Evolutionary conservation across 1,284 basidiomycete genomes (phyloP).

Genomic region (Puccinia novopanici): DNA sequence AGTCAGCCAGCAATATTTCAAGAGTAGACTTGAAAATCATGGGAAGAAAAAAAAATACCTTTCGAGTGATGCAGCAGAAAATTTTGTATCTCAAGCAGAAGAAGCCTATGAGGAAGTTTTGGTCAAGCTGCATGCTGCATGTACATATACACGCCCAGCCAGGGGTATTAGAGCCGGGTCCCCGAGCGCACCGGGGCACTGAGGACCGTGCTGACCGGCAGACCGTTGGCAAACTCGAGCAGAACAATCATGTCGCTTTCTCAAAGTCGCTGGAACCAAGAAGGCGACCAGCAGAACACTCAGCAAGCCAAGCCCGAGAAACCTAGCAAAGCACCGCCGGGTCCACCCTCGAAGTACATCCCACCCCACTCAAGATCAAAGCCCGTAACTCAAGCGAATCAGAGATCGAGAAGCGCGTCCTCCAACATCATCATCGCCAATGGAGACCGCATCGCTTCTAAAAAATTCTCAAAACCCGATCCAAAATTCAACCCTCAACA

Average conservation of each 20-base stretch:
- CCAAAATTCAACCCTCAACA: constrained; percentile 5
- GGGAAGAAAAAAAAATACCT: too few relatives aligned
- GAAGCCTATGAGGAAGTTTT: too few relatives aligned
- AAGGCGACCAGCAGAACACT: not conserved
- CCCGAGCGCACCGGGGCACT: too few relatives aligned
- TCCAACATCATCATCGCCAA: constrained; percentile 12
- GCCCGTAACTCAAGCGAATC: not conserved
- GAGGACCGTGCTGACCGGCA: not conserved
- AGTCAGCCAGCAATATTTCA: too few relatives aligned
- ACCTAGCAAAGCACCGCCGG: not conserved
- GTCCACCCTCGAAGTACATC: constrained; percentile 22
- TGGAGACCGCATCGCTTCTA: constrained; percentile 16
- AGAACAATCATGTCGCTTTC: constrained; percentile 4
- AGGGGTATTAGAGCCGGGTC: too few relatives aligned
- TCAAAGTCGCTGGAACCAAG: constrained; percentile 16
- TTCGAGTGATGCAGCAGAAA: too few relatives aligned
- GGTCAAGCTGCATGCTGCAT: too few relatives aligned
- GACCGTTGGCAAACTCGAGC: not conserved
- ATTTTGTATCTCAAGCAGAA: too few relatives aligned
- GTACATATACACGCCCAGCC: too few relatives aligned
- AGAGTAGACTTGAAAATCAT: too few relatives aligned
- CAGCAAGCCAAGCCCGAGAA: not conserved
- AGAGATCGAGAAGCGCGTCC: not conserved
- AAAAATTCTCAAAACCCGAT: constrained; percentile 29
- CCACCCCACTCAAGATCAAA: constrained; percentile 12